These are phyloP conservation scores for Erigeron philadelphicus DNA, from an alignment of 140 eudicot genomes.

Conservation along the genomic window DNA sequence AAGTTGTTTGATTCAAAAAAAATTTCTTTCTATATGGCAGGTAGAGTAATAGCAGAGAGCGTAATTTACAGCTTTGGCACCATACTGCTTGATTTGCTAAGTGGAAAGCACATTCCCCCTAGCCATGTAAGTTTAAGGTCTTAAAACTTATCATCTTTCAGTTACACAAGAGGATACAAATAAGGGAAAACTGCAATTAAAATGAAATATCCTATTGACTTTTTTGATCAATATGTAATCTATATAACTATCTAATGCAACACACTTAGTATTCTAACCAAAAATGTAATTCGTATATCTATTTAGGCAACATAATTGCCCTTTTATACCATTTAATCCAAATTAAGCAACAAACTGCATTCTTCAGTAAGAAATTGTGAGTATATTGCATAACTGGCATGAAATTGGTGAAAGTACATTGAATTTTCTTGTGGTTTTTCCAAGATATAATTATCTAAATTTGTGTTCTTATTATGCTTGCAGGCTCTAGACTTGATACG, in stretches of 20 bases:
- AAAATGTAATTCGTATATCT: too few species aligned
- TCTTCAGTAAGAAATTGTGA: too few species aligned
- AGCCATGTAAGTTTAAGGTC: constrained; percentile 45
- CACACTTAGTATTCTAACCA: too few species aligned
- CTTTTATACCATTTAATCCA: too few species aligned
- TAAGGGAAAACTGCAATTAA: neutral
- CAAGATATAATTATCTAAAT: neutral
- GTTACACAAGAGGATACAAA: neutral
- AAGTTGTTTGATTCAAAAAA: neutral
- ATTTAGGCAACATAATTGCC: too few species aligned
- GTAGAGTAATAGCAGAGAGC: constrained; percentile 68
- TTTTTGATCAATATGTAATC: neutral
- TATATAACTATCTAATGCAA: too few species aligned
- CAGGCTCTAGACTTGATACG: constrained; percentile 71
- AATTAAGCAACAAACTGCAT: too few species aligned
- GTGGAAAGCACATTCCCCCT: constrained; percentile 77
- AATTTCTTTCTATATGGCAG: constrained; percentile 23
- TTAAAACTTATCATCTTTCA: neutral
- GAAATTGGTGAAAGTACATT: too few species aligned
- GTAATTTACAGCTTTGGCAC: constrained; percentile 71
- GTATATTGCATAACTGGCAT: too few species aligned
- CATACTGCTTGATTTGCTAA: constrained; percentile 59
- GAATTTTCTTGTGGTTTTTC: neutral
- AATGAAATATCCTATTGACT: neutral
- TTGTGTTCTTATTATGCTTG: constrained; percentile 15